Conservation (phyloP, 139 green algal species). For the Micractinium sp. region DNA sequence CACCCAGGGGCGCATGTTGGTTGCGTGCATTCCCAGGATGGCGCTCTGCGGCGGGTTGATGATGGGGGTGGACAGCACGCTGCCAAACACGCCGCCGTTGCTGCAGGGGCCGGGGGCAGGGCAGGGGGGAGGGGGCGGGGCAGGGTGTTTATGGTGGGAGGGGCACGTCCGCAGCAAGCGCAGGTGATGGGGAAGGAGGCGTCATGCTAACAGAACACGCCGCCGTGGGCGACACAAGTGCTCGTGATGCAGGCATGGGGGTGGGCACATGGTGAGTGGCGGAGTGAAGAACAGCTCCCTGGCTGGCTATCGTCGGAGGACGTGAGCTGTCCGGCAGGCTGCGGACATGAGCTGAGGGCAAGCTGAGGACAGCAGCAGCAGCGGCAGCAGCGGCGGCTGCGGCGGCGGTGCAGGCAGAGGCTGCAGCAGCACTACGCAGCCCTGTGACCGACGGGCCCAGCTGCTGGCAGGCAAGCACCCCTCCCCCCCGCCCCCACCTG, state of each 20-base stretch:
- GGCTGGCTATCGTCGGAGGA: too few relatives aligned
- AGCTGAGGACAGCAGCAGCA: too few relatives aligned
- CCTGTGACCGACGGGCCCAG: too few relatives aligned
- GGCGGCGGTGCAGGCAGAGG: too few relatives aligned
- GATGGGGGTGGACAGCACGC: constrained; percentile 96
- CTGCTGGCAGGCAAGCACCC: neutral
- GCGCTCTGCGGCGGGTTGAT: constrained; percentile 98
- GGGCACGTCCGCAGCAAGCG: too few relatives aligned
- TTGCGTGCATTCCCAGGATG: constrained; percentile 98
- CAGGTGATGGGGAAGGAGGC: neutral
- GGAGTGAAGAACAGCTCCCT: too few relatives aligned
- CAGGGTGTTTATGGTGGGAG: neutral
- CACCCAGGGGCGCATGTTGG: constrained; percentile 86
- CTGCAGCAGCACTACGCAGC: neutral
- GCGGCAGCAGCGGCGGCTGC: too few relatives aligned
- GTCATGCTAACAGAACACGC: neutral
- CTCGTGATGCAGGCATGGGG: too few relatives aligned
- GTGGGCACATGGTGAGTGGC: too few relatives aligned
- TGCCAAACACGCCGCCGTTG: constrained; percentile 98
- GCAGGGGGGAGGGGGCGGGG: neutral
- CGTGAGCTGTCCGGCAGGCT: too few relatives aligned
- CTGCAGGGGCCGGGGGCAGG: constrained; percentile 3
- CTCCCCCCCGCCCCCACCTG: constrained; percentile 36
- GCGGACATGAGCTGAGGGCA: too few relatives aligned
- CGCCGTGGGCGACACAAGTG: too few relatives aligned